Evolutionary conservation across 225 moss, liverwort and hornwort genomes (phyloP).

Genomic region (Lunularia cruciata): DNA sequence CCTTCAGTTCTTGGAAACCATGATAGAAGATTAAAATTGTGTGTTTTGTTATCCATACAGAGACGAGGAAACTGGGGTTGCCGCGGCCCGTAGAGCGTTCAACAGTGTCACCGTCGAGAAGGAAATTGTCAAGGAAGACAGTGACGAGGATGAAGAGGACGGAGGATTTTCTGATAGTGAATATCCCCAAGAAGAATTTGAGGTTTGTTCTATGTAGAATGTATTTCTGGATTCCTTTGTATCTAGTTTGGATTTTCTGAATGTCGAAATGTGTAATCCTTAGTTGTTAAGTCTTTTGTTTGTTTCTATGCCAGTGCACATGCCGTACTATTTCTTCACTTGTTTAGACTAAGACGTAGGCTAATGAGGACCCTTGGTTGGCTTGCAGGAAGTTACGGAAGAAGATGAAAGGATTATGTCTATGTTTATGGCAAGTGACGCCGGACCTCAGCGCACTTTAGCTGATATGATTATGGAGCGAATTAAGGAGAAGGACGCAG

Average conservation of each 20-base stretch:
- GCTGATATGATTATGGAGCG: constrained; percentile 96
- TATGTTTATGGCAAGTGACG: constrained; percentile 82
- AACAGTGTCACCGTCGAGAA: constrained; percentile 43
- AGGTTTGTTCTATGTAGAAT: constrained; percentile 13
- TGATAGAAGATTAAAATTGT: too few relatives aligned
- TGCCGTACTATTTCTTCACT: too few relatives aligned
- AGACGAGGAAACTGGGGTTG: constrained; percentile 91
- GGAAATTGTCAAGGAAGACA: constrained; percentile 61
- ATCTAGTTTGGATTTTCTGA: neutral
- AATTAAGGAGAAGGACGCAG: constrained; percentile 72
- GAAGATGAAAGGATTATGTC: constrained; percentile 79
- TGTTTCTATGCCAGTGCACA: neutral
- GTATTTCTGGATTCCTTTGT: neutral
- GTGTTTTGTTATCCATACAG: constrained; percentile 33
- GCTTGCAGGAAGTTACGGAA: constrained; percentile 76
- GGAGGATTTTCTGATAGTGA: constrained; percentile 75
- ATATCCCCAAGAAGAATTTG: constrained; percentile 60
- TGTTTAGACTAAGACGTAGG: too few relatives aligned
- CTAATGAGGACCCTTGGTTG: neutral
- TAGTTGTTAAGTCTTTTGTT: too few relatives aligned
- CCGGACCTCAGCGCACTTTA: constrained; percentile 72
- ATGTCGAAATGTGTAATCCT: too few relatives aligned
- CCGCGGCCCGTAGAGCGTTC: constrained; percentile 77
- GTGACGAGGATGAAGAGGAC: constrained; percentile 57
- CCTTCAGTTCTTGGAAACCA: too few relatives aligned